These are phyloP conservation scores for Acorus gramineus DNA, from an alignment of 106 monocot genomes.

Conservation along the genomic window DNA sequence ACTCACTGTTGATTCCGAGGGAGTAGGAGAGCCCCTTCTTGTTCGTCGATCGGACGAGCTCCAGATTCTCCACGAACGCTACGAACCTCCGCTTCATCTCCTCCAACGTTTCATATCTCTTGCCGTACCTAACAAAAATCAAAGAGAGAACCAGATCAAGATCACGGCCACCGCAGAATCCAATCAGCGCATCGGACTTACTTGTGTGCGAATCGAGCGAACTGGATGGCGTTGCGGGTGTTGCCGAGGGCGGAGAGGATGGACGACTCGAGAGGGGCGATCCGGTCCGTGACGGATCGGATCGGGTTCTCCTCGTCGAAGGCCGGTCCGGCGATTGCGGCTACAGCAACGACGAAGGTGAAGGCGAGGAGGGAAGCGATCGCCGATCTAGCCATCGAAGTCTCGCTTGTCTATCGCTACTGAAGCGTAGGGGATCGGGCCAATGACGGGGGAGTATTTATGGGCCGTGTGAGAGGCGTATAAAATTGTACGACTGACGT, in stretches of 20 bases:
- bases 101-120: slow-evolving; percentile 47
- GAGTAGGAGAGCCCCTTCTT: slow-evolving; percentile 39
- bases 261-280: slow-evolving; percentile 29
- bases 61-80: slow-evolving; percentile 46
- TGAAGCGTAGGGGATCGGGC: too few relatives aligned
- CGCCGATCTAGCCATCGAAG: too few relatives aligned
- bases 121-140: slow-evolving; percentile 37
- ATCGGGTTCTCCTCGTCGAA: slow-evolving; percentile 44
- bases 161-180: neutral
- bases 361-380: neutral
- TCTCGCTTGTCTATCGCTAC: too few relatives aligned
- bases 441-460: too few relatives aligned
- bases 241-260: slow-evolving; percentile 46
- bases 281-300: slow-evolving; percentile 43
- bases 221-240: slow-evolving; percentile 47
- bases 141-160: neutral
- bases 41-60: slow-evolving; percentile 50
- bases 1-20: slow-evolving; percentile 78
- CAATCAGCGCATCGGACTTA: slow-evolving; percentile 2
- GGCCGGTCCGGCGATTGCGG: slow-evolving; percentile 5
- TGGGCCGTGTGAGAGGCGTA: too few relatives aligned
- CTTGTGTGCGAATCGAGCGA: slow-evolving; percentile 63
- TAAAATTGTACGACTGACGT: too few relatives aligned
- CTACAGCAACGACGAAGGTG: slow-evolving; percentile 9
- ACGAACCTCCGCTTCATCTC: slow-evolving; percentile 51